Conservation (phyloP, 306 rosid species). For the Adenanthera pavonina region DNA sequence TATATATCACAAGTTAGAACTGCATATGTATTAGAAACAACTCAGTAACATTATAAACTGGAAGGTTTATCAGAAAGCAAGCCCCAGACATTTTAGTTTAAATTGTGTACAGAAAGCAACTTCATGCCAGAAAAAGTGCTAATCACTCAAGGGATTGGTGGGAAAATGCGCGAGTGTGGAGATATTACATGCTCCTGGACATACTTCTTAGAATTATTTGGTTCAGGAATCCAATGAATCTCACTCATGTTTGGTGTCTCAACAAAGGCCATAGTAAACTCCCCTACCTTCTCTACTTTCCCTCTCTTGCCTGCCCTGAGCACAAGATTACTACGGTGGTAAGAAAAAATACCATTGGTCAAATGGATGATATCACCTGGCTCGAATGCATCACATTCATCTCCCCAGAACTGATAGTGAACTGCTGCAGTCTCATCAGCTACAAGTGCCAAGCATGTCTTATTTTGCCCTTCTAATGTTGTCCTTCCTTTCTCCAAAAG, state of each 20-base stretch:
- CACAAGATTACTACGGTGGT: constrained; percentile 53
- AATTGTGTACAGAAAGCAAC: not conserved
- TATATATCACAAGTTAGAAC: too few species aligned
- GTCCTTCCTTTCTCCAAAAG: constrained; percentile 65
- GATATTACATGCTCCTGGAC: constrained; percentile 59
- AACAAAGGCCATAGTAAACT: constrained; percentile 64
- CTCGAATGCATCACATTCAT: constrained; percentile 66
- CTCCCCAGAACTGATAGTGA: constrained; percentile 88
- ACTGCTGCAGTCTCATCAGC: constrained; percentile 69
- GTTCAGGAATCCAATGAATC: constrained; percentile 73
- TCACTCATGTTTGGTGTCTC: constrained; percentile 90
- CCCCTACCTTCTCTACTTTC: constrained; percentile 71
- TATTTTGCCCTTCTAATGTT: constrained; percentile 60
- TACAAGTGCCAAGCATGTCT: constrained; percentile 62
- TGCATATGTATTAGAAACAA: not conserved
- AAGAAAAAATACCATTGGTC: constrained; percentile 66
- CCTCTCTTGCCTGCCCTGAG: constrained; percentile 86
- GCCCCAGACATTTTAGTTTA: not conserved
- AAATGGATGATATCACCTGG: constrained; percentile 57
- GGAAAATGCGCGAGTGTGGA: constrained; percentile 65
- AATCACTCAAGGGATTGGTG: constrained; percentile 39
- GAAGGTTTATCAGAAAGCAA: not conserved
- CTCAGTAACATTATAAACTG: not conserved
- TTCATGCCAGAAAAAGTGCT: not conserved
- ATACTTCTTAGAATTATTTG: constrained; percentile 49